Percentiles rank a stretch among this genome's conserved stretches.
Conservation (phyloP, 441 rosid genomes). For the Bocquillonia castaneifolia region DNA sequence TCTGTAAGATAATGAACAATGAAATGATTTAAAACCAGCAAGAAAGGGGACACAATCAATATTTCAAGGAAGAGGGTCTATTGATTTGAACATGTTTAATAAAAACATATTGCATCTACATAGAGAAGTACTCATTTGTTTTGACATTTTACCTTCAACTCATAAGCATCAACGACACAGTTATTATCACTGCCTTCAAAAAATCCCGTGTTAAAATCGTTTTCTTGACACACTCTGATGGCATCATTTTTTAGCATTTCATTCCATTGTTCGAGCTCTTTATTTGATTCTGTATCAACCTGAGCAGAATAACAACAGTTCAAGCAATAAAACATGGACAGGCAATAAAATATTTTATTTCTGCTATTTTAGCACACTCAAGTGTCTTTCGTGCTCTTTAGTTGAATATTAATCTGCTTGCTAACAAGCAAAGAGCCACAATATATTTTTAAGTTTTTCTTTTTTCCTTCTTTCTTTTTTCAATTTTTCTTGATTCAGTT, state of each 20-base stretch:
- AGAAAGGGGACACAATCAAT: background rate
- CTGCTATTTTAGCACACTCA: background rate
- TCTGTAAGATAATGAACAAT: constrained; percentile 39
- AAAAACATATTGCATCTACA: background rate
- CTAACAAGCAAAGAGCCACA: background rate
- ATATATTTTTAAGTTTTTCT: background rate
- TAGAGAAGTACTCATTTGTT: constrained; percentile 14
- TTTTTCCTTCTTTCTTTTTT: background rate
- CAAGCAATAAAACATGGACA: background rate
- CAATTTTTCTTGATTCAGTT: background rate
- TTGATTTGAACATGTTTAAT: background rate
- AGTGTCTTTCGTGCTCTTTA: background rate
- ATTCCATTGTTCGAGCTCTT: constrained; percentile 94
- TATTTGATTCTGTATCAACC: constrained; percentile 85
- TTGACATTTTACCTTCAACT: constrained; percentile 65
- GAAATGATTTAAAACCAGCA: background rate
- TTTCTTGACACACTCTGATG: constrained; percentile 86
- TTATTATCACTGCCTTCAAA: constrained; percentile 89
- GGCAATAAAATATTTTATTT: background rate
- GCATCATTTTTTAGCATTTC: constrained; percentile 82
- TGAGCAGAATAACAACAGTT: constrained; percentile 30
- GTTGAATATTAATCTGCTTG: background rate
- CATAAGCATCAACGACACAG: constrained; percentile 84
- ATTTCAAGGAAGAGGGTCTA: background rate
- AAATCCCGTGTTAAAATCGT: constrained; percentile 87